Base-by-base conservation (phyloP, 768 basidiomycete species). In the Hemileccinum rubropunctum region DNA sequence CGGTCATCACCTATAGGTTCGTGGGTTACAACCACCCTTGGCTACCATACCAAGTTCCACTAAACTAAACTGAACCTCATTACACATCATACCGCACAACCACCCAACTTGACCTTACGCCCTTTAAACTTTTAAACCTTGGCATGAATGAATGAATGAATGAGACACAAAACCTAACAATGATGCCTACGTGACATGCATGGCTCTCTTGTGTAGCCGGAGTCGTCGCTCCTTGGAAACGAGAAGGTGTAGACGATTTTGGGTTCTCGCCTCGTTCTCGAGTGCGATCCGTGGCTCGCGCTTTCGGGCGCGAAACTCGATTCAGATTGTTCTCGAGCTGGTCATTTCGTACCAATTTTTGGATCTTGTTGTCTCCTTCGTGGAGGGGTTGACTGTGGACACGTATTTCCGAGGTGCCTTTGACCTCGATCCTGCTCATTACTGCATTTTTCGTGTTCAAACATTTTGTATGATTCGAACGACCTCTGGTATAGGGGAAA, bases 241-340 rank as follows among this genome's bases (percentile, higher is more conserved):
- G 57, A 58, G 55, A 51, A 52, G 54, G 45, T 37, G 45, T 12
- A 27, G 30, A 1, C 17, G 32, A 30, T 47, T 23, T 15, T 12
- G 21, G 38, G 2, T 8, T 18, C 23, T 23, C 8, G 8, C 13
- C 27, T 48, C 38, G 40, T 42, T 36, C 44, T 51, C 37, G 37
- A 57, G 56, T 48, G 36, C 46, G 21, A 47, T 51, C 53, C 56
- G 58, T 57, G 56, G 58, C 50, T 53, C 52, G 30, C 41, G 46
- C 28, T 30, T n/a, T 42, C 11, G 45, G 28, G 52, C 34, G 55
- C 33, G 51, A 48, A 56, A 58, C 47, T 45, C 49, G 43, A 51
- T 46, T 53, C 55, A 51, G 55, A 51, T 51, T 48, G 53, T 14
- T 50, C 50, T 52, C 34, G 44, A 28, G 15, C 51, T 53, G 51